phyloP scores from a whole-genome alignment of 306 rosid species.

The Urtica urens region DNA sequence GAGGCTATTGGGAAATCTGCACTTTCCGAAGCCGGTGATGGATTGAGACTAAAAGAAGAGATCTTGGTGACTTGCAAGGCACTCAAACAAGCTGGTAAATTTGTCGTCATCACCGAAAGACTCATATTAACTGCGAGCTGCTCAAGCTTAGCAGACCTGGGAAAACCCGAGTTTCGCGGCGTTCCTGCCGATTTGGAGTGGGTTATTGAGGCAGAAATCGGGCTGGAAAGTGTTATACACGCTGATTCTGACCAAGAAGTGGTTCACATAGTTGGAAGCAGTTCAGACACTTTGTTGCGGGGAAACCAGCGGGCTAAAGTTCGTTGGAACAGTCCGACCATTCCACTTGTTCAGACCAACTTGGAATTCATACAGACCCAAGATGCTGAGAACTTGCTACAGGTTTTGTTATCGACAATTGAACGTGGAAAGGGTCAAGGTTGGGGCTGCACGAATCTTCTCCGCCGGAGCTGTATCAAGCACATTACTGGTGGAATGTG shows the following conservation, averaged over 20 bases:
- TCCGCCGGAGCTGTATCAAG: conserved; percentile 55
- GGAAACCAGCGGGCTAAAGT: conserved; percentile 43
- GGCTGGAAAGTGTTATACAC: conserved; percentile 68
- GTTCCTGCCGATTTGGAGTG: conserved; percentile 57
- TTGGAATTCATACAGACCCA: conserved; percentile 44
- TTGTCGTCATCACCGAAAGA: conserved; percentile 57
- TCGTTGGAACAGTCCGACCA: conserved; percentile 57
- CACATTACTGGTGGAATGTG: conserved; percentile 4
- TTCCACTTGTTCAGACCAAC: conserved; percentile 72
- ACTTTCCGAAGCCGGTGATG: conserved; percentile 54
- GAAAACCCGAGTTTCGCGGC: conserved; percentile 69
- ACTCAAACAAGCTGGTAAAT: conserved; percentile 72
- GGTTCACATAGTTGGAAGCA: conserved; percentile 70
- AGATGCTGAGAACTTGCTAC: conserved; percentile 53
- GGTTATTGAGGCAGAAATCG: conserved; percentile 61
- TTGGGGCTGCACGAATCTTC: conserved; percentile 60
- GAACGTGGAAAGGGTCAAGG: conserved; percentile 51
- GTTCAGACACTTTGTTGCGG: conserved; percentile 49
- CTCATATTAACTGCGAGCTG: conserved; percentile 46
- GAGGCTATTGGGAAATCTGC: conserved; percentile 71
- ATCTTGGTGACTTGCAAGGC: conserved; percentile 60
- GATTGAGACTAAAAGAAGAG: conserved; percentile 59
- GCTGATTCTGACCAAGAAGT: conserved; percentile 44
- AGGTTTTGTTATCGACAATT: conserved; percentile 40
- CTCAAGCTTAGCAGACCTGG: conserved; percentile 47